These are phyloP conservation scores for Lentinula lateritia DNA, from an alignment of 768 basidiomycete genomes.

Conservation along the genomic window DNA sequence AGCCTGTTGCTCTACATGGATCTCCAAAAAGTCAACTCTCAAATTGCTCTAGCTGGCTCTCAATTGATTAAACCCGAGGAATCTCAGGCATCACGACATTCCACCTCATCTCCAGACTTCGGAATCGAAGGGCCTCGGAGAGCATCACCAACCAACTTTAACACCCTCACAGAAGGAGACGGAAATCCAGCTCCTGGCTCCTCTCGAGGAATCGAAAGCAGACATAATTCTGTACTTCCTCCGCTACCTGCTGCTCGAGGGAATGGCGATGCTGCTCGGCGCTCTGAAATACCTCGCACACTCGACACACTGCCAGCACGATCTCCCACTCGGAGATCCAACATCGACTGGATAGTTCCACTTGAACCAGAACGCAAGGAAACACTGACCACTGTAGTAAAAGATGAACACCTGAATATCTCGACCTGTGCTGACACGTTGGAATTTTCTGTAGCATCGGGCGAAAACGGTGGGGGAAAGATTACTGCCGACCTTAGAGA, in stretches of 20 bases:
- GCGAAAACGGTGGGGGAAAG: constrained; percentile 41
- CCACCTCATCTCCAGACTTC: neutral
- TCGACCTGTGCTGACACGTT: neutral
- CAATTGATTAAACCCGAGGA: neutral
- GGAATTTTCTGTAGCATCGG: neutral
- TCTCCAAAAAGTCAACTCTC: neutral
- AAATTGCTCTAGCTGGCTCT: neutral
- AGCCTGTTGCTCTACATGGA: neutral
- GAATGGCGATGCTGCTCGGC: neutral
- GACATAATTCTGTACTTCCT: neutral
- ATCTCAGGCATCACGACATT: neutral
- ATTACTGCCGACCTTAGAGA: constrained; percentile 44
- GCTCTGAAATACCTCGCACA: neutral
- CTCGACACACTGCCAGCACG: neutral
- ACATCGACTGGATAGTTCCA: neutral
- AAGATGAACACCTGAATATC: neutral
- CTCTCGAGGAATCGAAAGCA: neutral
- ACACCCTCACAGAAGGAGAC: neutral
- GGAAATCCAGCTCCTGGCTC: neutral
- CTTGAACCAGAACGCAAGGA: neutral
- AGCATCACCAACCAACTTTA: neutral
- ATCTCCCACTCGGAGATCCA: neutral
- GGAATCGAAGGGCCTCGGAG: neutral
- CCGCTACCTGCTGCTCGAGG: neutral
- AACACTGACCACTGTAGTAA: neutral